phyloP scores from a whole-genome alignment of 306 rosid species.

The Acacia crassicarpa region DNA sequence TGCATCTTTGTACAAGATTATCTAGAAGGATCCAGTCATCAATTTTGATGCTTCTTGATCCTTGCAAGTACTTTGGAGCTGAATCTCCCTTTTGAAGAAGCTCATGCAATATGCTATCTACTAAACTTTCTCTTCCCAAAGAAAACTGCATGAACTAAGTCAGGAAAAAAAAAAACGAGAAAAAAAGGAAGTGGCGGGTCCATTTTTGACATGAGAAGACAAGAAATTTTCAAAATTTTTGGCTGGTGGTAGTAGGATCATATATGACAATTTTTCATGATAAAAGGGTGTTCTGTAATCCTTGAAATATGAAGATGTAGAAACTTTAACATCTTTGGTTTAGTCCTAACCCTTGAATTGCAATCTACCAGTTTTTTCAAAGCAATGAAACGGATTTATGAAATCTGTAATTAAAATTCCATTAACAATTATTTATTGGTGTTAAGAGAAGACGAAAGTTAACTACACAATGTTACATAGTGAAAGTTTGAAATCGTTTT shows the following conservation, averaged over 20 bases:
- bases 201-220: too few relatives aligned
- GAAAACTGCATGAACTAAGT: conserved; percentile 50
- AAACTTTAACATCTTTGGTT: conserved; percentile 4
- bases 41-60: conserved; percentile 63
- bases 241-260: neutral
- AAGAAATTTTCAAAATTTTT: neutral
- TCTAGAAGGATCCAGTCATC: conserved; percentile 81
- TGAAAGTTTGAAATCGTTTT: neutral
- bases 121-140: conserved; percentile 45
- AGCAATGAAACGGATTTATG: neutral
- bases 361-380: neutral
- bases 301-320: conserved; percentile 11
- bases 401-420: conserved; percentile 14
- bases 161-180: neutral
- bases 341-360: neutral
- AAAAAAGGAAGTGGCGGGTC: neutral
- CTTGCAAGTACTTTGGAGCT: conserved; percentile 68
- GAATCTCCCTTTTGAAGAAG: conserved; percentile 74
- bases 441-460: neutral
- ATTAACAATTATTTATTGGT: neutral
- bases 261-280: neutral
- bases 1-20: conserved; percentile 53
- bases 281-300: neutral
- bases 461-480: neutral
- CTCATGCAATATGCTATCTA: conserved; percentile 55